Base-by-base conservation (phyloP, 2,329 filamentous ascomycete species). In the Pezicula neosporulosa region DNA sequence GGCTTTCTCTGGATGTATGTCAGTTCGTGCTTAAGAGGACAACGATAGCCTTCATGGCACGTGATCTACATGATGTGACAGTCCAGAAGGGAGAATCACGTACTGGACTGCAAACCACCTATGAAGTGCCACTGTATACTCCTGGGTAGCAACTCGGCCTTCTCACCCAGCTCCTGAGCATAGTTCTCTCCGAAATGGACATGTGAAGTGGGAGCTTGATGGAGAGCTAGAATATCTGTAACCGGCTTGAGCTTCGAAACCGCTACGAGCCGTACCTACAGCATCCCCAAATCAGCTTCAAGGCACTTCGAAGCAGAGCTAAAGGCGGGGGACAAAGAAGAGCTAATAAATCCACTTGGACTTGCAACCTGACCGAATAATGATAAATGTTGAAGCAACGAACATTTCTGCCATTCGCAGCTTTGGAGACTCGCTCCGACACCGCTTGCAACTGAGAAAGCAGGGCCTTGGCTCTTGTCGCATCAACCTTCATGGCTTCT, bases 131-230 rank as follows among this genome's bases (percentile, higher is more conserved):
- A 99, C 62, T 80, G 80, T 59, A 99, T 88, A 33, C 78, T 80
- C 42, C 73, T 72, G 0, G 94, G 93, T 10, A 99, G 80, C 18
- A 96, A 68, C 35, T 81, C 79, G 1, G 90, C 87, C 71, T 99
- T 99, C 68, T 96, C 87, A 53, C 80, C 78, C 49, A 99, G 81
- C 70, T 99, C 94, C 71, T 93, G 89, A 4, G 87, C 80, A 73
- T 99, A 99, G 76, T 99, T 99, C 73, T 99, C 94, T 62, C 94
- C 94, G 69, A 97, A 97, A 72, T 99, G 90, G 16, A 77, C 60
- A 49, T 92, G 89, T 1, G 73, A 69, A 28, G 73, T 68, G 1
- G 78, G 75, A 0, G 76, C 70, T 61, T 81, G 77, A 72, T 95
- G 87, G 1, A 99, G 81, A 28, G 91, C 87, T 50, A 96, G 78